A percentile compares a stretch with the other conserved stretches of the same genome.
These are phyloP conservation scores for Aspergillus bridgeri DNA, from an alignment of 495 filamentous ascomycete species.

Conservation along the genomic window DNA sequence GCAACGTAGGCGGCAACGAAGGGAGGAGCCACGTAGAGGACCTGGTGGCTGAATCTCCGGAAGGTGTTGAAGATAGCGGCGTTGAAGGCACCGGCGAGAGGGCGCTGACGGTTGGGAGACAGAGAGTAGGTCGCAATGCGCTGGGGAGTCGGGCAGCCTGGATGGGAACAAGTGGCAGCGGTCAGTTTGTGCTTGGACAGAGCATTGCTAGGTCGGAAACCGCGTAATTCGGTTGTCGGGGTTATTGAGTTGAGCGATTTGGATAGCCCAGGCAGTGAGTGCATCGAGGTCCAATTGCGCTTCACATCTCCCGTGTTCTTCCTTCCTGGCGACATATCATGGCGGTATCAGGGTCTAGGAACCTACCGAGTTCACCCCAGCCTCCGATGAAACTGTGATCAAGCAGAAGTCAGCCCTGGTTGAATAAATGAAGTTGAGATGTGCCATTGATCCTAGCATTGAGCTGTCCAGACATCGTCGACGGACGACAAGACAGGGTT, in stretches of 20 bases:
- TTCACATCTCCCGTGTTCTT: background rate
- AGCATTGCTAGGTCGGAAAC: background rate
- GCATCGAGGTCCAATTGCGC: background rate
- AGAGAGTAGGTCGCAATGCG: constrained; percentile 62
- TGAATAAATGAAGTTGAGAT: background rate
- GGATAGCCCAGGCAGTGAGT: background rate
- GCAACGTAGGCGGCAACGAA: constrained; percentile 68
- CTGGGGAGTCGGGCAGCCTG: constrained; percentile 53
- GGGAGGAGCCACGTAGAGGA: constrained; percentile 79
- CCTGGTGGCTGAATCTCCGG: constrained; percentile 60
- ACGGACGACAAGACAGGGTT: background rate
- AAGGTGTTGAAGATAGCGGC: constrained; percentile 64
- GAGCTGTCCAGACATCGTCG: background rate
- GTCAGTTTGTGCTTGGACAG: background rate
- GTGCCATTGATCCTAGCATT: background rate
- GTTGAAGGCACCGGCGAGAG: constrained; percentile 57
- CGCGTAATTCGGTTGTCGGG: background rate
- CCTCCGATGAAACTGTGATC: constrained; percentile 69
- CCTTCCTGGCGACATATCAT: background rate
- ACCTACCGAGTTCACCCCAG: constrained; percentile 86
- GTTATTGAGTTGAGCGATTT: background rate
- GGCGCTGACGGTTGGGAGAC: constrained; percentile 62
- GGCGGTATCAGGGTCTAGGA: constrained; percentile 8
- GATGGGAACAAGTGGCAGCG: background rate
- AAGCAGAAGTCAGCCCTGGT: constrained; percentile 24